Conservation (phyloP, 106 monocot genomes). For the Dioscorea dumetorum region DNA sequence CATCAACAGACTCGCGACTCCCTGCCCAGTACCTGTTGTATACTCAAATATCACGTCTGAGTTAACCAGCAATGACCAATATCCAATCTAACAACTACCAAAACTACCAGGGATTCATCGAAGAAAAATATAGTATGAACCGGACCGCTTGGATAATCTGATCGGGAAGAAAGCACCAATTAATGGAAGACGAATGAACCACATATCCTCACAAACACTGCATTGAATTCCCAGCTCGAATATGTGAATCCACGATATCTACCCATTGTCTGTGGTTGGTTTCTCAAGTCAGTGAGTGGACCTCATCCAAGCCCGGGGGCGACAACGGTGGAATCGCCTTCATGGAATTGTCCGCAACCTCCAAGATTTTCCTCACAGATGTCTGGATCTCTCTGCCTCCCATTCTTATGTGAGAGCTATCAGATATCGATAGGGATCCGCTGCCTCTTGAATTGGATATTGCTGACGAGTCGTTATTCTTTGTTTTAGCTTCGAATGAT, state of each 20-base stretch:
- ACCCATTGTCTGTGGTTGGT: not conserved
- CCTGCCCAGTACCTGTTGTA: too few relatives aligned
- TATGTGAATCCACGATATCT: not conserved
- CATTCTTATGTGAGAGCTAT: not conserved
- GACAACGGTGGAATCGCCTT: slow-evolving; percentile 34
- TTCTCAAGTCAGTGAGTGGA: slow-evolving; percentile 5
- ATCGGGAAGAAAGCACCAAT: slow-evolving; percentile 9
- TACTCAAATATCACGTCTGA: too few relatives aligned
- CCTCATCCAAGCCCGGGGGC: slow-evolving; percentile 32
- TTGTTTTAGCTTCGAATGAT: not conserved
- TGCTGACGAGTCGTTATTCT: slow-evolving; percentile 6
- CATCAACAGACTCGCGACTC: too few relatives aligned
- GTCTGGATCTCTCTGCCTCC: slow-evolving; percentile 6
- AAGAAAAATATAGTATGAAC: slow-evolving; percentile 1
- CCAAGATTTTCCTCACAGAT: slow-evolving; percentile 30
- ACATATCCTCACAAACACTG: not conserved
- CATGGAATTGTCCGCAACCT: slow-evolving; percentile 1
- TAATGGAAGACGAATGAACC: slow-evolving; percentile 3
- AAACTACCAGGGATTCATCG: not conserved
- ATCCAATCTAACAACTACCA: not conserved
- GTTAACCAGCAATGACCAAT: not conserved
- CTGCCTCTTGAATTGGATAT: not conserved
- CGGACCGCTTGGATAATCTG: slow-evolving; percentile 9
- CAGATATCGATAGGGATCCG: not conserved
- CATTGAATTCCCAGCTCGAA: too few relatives aligned